Evolutionary conservation across 2,329 filamentous ascomycete species (phyloP), one percentile per base, ranked within the genome.

Genomic region (Cordyceps javanica): DNA sequence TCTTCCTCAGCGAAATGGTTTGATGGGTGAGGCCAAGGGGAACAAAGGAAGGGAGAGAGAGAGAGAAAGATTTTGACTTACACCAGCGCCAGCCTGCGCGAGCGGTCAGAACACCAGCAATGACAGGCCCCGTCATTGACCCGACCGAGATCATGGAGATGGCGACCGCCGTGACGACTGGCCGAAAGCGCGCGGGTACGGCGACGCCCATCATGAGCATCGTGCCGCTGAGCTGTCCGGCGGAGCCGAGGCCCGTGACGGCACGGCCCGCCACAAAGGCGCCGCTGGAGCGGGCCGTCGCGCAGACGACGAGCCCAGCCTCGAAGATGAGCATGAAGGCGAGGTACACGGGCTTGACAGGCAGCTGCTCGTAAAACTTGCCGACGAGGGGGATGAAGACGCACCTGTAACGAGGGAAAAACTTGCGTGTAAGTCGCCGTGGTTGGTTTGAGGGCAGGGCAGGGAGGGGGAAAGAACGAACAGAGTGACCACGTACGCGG

Each of bases 401-500:
- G n/a, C 58, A 60, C 16, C 58, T 57, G 8, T 23, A 32, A 49
- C n/a, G n/a, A n/a, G n/a, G n/a, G n/a, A n/a, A n/a, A n/a, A n/a
- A n/a, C n/a, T n/a, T n/a, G n/a, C n/a, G n/a, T n/a, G n/a, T n/a
- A n/a, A n/a, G n/a, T n/a, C n/a, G n/a, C n/a, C n/a, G n/a, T n/a
- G n/a, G n/a, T n/a, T n/a, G 13, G 5, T 3, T 21, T 28, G 16
- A n/a, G n/a, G n/a, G n/a, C n/a, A n/a, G n/a, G n/a, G n/a, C n/a
- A 32, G 42, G 46, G n/a, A n/a, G n/a, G n/a, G n/a, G n/a, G n/a
- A n/a, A n/a, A n/a, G 7, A 28, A 49, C 45, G 46, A 21, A 60
- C 58, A 60, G 39, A 36, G 53, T 21, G 13, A 60, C 9, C 7
- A 60, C 58, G 21, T 60, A 60, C 3, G 58, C 46, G 11, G 58